A percentile compares a stretch with the other conserved stretches of the same genome.
These are phyloP conservation scores for Podospora anserina DNA, from an alignment of 495 filamentous ascomycete genomes.

Conservation along the genomic window DNA sequence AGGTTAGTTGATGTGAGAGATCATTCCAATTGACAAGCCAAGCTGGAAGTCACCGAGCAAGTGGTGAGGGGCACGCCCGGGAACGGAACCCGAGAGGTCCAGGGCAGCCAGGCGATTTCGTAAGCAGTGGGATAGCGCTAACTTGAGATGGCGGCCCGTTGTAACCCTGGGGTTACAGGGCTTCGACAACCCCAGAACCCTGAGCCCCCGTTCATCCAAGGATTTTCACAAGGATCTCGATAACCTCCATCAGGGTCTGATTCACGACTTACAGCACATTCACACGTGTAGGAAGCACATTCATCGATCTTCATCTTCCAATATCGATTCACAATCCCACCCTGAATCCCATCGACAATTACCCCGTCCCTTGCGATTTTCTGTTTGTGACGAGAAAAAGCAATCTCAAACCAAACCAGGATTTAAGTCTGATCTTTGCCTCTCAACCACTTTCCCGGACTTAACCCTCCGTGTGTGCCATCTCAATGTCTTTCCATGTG, in stretches of 20 bases:
- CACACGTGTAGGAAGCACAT: neutral
- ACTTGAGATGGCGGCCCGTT: neutral
- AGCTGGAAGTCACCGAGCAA: neutral
- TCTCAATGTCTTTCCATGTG: neutral
- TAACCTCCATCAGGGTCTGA: neutral
- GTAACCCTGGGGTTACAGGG: neutral
- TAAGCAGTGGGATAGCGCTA: neutral
- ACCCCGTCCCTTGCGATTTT: neutral
- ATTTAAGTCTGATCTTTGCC: neutral
- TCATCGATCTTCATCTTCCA: neutral
- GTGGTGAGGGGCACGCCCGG: neutral
- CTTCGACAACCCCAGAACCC: neutral
- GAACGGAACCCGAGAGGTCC: neutral
- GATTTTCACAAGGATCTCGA: neutral
- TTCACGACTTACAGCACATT: neutral
- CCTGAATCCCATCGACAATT: neutral
- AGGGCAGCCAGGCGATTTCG: too few species aligned
- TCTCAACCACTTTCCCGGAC: neutral
- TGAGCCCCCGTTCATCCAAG: neutral
- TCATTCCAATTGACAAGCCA: neutral
- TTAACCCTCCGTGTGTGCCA: neutral
- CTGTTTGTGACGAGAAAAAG: neutral
- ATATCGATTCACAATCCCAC: neutral
- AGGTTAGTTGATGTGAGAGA: neutral
- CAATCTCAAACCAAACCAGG: neutral